Base-by-base conservation (phyloP, 169 alveolate species). In the Plasmodium vivax region DNA sequence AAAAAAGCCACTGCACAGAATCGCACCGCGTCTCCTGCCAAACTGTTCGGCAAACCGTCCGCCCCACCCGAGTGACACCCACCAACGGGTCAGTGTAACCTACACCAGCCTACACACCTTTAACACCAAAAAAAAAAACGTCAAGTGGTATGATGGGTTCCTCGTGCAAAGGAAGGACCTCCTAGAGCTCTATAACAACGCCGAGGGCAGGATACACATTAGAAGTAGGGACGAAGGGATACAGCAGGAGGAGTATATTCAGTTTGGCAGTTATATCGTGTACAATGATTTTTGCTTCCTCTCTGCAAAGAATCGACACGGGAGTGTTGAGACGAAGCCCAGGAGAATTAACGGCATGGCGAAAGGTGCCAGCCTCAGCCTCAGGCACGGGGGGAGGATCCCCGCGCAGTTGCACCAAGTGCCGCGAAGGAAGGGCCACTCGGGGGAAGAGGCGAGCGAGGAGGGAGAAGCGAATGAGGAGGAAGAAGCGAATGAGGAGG, bases 91-190 rank as follows among this genome's bases (percentile, higher is more conserved):
- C 32, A 77, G 34, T 51, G 41, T 87, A n/a, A 74, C 85, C 14
- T 87, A 87, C 68, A 87, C 93, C 16, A 32, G 32, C 58, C 54
- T 16, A 34, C 56, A 77, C 32, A 54, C 68, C 27, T 87, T 87
- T 77, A 54, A 77, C 41, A 83, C 2, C 6, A 68, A 68, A 6
- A 87, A 87, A 38, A 87, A 87, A 34, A 87, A 75, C 3, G 71
- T 79, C 12, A 87, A 87, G 41, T 87, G 93, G 93, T 56, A 30
- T 75, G 93, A 87, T 75, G 93, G 93, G 34, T 87, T 54, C 72
- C 45, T 87, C 27, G 38, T 75, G 1, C 30, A 87, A 23, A 75
- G 32, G 30, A 62, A 77, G 5, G 72, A 71, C 36, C 36, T 32
- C n/a, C 6, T 87, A 23, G 85, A 75, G 81, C 38, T 87, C 41